A percentile compares a stretch with the other conserved stretches of the same genome.
These are phyloP conservation scores for Candida tibetensis DNA, from an alignment of 805 yeast genomes.

Conservation along the genomic window DNA sequence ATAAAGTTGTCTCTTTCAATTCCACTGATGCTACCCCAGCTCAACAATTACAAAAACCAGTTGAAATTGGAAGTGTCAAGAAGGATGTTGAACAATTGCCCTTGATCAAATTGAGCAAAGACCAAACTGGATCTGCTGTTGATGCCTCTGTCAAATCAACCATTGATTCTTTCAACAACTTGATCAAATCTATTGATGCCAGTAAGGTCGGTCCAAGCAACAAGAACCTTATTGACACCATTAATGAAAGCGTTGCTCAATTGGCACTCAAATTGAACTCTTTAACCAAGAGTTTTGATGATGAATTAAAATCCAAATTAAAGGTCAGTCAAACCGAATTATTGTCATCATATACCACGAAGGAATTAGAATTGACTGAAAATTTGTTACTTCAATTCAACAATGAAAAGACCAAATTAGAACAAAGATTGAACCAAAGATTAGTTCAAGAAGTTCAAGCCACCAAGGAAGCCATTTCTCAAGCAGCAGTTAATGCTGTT, in stretches of 20 bases:
- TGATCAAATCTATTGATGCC: slow-evolving; percentile 35
- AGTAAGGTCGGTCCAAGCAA: slow-evolving; percentile 22
- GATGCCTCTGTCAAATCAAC: slow-evolving; percentile 36
- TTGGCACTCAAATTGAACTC: slow-evolving; percentile 32
- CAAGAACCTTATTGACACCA: slow-evolving; percentile 27
- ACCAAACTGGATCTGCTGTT: slow-evolving; percentile 18
- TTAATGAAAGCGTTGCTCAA: slow-evolving; percentile 30
- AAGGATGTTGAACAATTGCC: slow-evolving; percentile 33
- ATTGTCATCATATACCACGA: slow-evolving; percentile 37
- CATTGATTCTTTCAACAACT: slow-evolving; percentile 37
- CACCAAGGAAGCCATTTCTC: slow-evolving; percentile 58
- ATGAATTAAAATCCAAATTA: slow-evolving; percentile 33
- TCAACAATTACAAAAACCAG: slow-evolving; percentile 42
- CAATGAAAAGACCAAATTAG: slow-evolving; percentile 58
- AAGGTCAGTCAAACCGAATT: slow-evolving; percentile 39
- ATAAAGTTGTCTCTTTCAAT: slow-evolving; percentile 1
- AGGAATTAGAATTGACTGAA: slow-evolving; percentile 57
- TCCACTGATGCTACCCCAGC: slow-evolving; percentile 30
- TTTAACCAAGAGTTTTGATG: slow-evolving; percentile 34
- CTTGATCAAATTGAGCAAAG: slow-evolving; percentile 25
- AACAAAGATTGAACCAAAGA: slow-evolving; percentile 54
- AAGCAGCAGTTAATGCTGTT: slow-evolving; percentile 73
- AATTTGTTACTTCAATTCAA: slow-evolving; percentile 60
- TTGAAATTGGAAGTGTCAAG: slow-evolving; percentile 32
- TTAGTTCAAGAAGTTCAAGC: slow-evolving; percentile 65